A percentile compares a stretch with the other conserved stretches of the same genome.
Conservation (phyloP, 2,329 filamentous ascomycete genomes). For the Pseudopyrenochaeta lycopersici region DNA sequence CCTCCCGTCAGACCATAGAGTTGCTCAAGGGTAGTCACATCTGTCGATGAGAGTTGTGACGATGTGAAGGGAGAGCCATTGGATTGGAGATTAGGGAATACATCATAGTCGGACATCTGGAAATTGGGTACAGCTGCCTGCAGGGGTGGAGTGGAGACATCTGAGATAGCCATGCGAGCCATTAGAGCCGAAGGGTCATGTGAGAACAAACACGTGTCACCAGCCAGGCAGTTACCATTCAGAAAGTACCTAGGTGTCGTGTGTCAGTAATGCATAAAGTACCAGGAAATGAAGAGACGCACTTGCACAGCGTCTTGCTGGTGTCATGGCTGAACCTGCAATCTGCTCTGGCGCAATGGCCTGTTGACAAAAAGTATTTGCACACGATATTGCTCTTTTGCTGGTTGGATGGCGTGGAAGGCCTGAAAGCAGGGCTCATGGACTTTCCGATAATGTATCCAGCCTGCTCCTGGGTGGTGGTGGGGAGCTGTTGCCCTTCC, state of each 20-base stretch:
- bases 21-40: slow-evolving; percentile 54
- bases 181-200: slow-evolving; percentile 91
- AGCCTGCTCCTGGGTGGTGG: slow-evolving; percentile 64
- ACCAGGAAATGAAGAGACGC: slow-evolving; percentile 55
- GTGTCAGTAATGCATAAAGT: slow-evolving; percentile 35
- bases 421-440: slow-evolving; percentile 75
- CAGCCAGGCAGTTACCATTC: slow-evolving; percentile 92
- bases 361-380: slow-evolving; percentile 95
- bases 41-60: slow-evolving; percentile 50
- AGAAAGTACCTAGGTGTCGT: slow-evolving; percentile 80
- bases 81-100: slow-evolving; percentile 78
- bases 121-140: slow-evolving; percentile 72
- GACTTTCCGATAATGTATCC: slow-evolving; percentile 87
- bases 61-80: slow-evolving; percentile 54
- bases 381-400: slow-evolving; percentile 89
- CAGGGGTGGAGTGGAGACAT: slow-evolving; percentile 69
- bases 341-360: slow-evolving; percentile 94
- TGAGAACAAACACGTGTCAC: slow-evolving; percentile 94
- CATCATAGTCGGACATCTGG: slow-evolving; percentile 82
- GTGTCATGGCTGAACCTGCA: slow-evolving; percentile 97
- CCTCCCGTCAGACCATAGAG: slow-evolving; percentile 48
- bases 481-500: slow-evolving; percentile 58
- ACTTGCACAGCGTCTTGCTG: slow-evolving; percentile 98
- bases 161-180: slow-evolving; percentile 80
- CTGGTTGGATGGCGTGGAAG: slow-evolving; percentile 77